Evolutionary conservation across 441 rosid genomes (phyloP).

Genomic region (Erodium moschatum): DNA sequence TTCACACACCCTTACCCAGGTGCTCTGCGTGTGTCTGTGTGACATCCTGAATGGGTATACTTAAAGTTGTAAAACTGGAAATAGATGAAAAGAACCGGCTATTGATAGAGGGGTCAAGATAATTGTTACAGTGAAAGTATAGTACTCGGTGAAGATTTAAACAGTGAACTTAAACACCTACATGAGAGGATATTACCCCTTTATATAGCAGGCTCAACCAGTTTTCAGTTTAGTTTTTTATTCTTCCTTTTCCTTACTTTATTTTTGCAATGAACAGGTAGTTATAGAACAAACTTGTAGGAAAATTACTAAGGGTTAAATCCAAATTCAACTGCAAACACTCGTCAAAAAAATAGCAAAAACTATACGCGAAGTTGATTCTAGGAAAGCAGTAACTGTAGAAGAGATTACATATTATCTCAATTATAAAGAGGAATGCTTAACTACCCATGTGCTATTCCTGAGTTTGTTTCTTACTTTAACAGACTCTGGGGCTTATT

Average conservation of each 20-base stretch:
- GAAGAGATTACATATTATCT: not conserved
- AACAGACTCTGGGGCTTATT: conserved; percentile 51
- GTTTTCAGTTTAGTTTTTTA: not conserved
- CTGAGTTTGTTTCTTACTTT: not conserved
- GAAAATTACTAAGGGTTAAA: not conserved
- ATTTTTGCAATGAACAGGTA: not conserved
- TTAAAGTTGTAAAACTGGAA: not conserved
- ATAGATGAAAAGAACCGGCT: not conserved
- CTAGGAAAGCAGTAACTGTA: not conserved
- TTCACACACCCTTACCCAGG: conserved; percentile 53
- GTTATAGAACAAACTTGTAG: not conserved
- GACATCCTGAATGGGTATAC: not conserved
- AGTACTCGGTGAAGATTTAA: not conserved
- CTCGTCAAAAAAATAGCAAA: too few species aligned
- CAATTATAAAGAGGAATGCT: not conserved
- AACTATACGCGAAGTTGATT: not conserved
- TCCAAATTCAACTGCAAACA: too few species aligned
- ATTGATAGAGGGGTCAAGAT: not conserved
- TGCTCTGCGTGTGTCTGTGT: conserved; percentile 5
- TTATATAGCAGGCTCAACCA: not conserved
- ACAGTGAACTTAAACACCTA: not conserved
- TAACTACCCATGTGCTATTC: not conserved
- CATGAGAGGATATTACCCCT: not conserved
- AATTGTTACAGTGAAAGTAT: not conserved
- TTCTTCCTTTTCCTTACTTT: not conserved